phyloP scores from a whole-genome alignment of 1,139 yeast species.

The Groenewaldozyma sp. region DNA sequence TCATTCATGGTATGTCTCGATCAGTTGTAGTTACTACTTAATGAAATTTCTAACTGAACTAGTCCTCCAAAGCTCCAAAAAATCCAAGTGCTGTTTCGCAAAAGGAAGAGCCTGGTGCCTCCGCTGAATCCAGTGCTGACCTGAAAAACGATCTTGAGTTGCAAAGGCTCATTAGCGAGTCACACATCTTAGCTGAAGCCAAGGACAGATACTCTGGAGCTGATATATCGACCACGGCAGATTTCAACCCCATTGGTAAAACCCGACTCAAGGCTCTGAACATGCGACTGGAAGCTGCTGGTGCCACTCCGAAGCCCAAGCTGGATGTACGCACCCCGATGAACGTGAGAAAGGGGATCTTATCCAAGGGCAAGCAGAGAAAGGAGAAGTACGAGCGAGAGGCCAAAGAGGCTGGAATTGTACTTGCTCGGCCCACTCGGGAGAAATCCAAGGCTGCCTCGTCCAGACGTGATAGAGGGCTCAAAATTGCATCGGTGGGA shows the following conservation, averaged over 20 bases:
- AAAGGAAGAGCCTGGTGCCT: too few relatives aligned
- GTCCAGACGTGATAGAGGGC: constrained; percentile 57
- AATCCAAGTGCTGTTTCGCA: constrained; percentile 16
- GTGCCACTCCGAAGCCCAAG: constrained; percentile 30
- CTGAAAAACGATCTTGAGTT: constrained; percentile 73
- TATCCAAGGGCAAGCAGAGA: constrained; percentile 44
- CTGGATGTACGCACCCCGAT: constrained; percentile 73
- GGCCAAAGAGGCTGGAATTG: constrained; percentile 83
- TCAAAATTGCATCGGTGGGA: constrained; percentile 71
- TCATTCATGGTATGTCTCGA: constrained; percentile 26
- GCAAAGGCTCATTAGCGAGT: constrained; percentile 73
- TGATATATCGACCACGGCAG: constrained; percentile 56
- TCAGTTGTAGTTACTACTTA: neutral
- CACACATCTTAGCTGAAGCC: constrained; percentile 66
- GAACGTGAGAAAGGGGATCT: constrained; percentile 78
- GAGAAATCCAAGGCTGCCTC: constrained; percentile 36
- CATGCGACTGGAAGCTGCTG: constrained; percentile 49
- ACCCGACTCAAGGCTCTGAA: constrained; percentile 68
- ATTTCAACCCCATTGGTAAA: constrained; percentile 71
- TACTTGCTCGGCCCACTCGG: constrained; percentile 48
- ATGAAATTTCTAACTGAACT: neutral
- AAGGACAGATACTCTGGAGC: constrained; percentile 55
- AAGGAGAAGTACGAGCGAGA: constrained; percentile 56
- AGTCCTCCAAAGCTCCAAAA: constrained; percentile 35
- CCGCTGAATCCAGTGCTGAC: too few relatives aligned